Evolutionary conservation across 148 eudicot genomes (phyloP).

Genomic region (Vaccinium myrtillus): DNA sequence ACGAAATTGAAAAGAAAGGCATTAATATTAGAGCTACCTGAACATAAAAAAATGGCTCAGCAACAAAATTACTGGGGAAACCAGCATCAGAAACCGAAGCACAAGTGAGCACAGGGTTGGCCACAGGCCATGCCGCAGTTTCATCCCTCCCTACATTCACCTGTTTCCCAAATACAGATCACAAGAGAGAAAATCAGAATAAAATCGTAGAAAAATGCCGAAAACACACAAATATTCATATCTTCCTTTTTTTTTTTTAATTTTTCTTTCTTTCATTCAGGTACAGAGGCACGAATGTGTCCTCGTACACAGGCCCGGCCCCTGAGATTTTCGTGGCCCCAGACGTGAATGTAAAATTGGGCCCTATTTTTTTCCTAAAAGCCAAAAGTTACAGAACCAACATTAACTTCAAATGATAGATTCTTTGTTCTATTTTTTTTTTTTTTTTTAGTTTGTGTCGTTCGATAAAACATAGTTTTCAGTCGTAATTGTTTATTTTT

Average conservation of each 20-base stretch:
- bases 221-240: not conserved
- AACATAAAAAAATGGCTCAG: slow-evolving; percentile 85
- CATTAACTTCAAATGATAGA: too few relatives aligned
- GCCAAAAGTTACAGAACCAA: too few relatives aligned
- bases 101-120: slow-evolving; percentile 88
- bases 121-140: slow-evolving; percentile 84
- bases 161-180: slow-evolving; percentile 36
- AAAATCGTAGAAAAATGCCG: not conserved
- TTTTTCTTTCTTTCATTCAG: not conserved
- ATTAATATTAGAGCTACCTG: slow-evolving; percentile 42
- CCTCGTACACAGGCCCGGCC: too few relatives aligned
- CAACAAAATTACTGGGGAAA: slow-evolving; percentile 90
- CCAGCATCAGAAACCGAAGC: slow-evolving; percentile 75
- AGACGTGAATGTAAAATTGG: too few relatives aligned
- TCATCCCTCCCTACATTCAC: slow-evolving; percentile 50
- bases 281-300: not conserved
- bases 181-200: not conserved
- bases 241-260: too few relatives aligned
- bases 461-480: too few relatives aligned
- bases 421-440: too few relatives aligned
- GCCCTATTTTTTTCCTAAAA: too few relatives aligned
- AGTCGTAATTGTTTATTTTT: too few relatives aligned
- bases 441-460: too few relatives aligned
- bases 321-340: too few relatives aligned
- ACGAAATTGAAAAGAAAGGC: not conserved